phyloP scores from a whole-genome alignment of 2,329 filamentous ascomycete species.

The Colletotrichum scovillei region DNA sequence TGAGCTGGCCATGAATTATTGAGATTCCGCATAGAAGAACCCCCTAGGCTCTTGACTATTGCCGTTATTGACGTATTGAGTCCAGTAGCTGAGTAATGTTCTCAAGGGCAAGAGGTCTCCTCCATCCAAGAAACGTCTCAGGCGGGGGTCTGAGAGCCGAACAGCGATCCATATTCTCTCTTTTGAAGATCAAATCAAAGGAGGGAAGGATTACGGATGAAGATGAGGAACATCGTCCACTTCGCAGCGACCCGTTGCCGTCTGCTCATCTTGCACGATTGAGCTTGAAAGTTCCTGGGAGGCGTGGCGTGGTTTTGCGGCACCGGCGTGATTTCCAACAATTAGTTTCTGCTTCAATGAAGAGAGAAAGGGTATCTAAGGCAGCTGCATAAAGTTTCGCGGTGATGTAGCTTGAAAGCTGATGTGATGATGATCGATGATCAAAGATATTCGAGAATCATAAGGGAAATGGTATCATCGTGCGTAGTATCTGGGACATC shows the following conservation, averaged over 20 bases:
- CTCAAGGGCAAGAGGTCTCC: not conserved
- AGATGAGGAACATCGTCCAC: not conserved
- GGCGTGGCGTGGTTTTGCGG: not conserved
- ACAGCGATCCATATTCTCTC: not conserved
- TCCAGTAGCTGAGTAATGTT: not conserved
- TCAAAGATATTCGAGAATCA: slow-evolving; percentile 29
- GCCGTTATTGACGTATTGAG: not conserved
- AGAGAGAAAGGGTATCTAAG: not conserved
- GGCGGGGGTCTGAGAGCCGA: not conserved
- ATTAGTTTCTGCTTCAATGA: too few relatives aligned
- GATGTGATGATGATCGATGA: not conserved
- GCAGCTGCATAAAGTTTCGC: not conserved
- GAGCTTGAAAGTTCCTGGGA: not conserved
- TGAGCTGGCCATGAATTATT: not conserved
- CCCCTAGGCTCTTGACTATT: not conserved
- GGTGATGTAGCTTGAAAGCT: not conserved
- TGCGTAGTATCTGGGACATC: slow-evolving; percentile 24
- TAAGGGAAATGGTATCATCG: slow-evolving; percentile 33
- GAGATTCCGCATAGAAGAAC: not conserved
- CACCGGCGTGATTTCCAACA: not conserved
- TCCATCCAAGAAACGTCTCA: not conserved
- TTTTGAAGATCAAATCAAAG: not conserved
- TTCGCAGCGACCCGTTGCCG: not conserved
- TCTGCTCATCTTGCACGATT: not conserved
- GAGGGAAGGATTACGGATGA: not conserved